Percentiles rank a stretch among this genome's conserved stretches.
Conservation (phyloP, 306 rosid genomes). For the Dalbergia cultrata region DNA sequence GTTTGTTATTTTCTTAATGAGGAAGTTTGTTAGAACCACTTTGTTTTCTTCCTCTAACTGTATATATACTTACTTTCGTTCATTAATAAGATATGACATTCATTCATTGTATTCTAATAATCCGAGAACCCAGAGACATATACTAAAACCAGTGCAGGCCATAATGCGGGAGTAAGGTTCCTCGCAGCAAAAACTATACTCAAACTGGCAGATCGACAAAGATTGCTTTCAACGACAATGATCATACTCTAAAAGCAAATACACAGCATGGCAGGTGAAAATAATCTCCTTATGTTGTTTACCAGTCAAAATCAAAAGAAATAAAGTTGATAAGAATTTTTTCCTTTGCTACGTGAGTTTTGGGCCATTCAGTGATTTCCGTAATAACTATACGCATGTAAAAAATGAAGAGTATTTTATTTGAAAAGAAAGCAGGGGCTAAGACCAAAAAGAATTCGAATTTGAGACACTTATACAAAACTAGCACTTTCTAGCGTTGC, state of each 20-base stretch:
- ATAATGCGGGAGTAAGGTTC: background rate
- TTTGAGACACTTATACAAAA: conserved; percentile 13
- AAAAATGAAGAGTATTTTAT: conserved; percentile 1
- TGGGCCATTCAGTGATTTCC: conserved; percentile 20
- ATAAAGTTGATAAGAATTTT: conserved; percentile 1
- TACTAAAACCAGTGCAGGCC: background rate
- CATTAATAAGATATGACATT: too few relatives aligned
- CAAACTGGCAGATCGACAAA: background rate
- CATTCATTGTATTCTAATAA: too few relatives aligned
- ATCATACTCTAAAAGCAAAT: background rate
- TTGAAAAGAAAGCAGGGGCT: conserved; percentile 15
- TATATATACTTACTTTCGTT: too few relatives aligned
- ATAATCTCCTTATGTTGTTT: background rate
- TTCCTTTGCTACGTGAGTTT: background rate
- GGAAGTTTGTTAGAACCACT: too few relatives aligned
- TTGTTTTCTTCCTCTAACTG: too few relatives aligned
- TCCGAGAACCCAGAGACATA: background rate
- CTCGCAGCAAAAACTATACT: background rate
- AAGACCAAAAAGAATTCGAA: background rate
- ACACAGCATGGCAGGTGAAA: background rate
- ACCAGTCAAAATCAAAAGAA: conserved; percentile 13
- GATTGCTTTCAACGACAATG: conserved; percentile 1
- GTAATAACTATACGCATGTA: background rate
- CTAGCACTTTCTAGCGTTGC: conserved; percentile 6
- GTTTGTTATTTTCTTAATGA: too few relatives aligned